Evolutionary conservation across 148 eudicot species (phyloP), one percentile per base, ranked within the genome.

Genomic region (Selenicereus undatus): DNA sequence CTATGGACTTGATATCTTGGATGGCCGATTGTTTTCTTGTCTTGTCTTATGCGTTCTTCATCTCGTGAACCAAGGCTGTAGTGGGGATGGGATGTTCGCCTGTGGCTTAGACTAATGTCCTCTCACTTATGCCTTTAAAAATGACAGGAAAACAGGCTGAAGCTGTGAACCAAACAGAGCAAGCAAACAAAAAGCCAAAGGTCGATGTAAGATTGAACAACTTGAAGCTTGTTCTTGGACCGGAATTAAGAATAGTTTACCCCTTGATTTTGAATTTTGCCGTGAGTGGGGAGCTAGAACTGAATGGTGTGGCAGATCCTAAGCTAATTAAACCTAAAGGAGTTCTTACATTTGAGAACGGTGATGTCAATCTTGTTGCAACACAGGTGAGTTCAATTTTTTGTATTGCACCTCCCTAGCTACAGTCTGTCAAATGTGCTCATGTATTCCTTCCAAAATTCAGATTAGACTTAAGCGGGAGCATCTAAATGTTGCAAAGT

Each of bases 281-380:
- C 80, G 97, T 94, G 82, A 97, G 99, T 82, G 99, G 99, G 75
- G 99, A 94, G 84, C 89, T 97, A 62, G 99, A 91, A 42, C 87
- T 97, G 82, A 90, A 93, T 86, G 99, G 99, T 76, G 87, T 86
- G 21, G 99, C 98, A 82, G 91, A 97, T 87, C 99, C 99, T 74
- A 94, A 94, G 79, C 83, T 86, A 88, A 91, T 97, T 70, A 97
- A 90, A 87, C 99, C 99, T 74, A 94, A 85, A 88, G 99, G 99
- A 80, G 80, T 94, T 69, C 89, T 97, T 78, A 84, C 88, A 70
- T 97, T 97, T 73, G 99, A 97, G 85, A 97, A 97, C 85, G 99
- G 99, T 69, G 99, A 94, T 84, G 92, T 97, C 72, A 97, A 88
- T 90, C 99, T 97, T 80, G 98, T 97, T 73, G 99, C 99, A 71